These are phyloP conservation scores for Fusarium sp. DNA, from an alignment of 2,329 filamentous ascomycete species.

Conservation along the genomic window DNA sequence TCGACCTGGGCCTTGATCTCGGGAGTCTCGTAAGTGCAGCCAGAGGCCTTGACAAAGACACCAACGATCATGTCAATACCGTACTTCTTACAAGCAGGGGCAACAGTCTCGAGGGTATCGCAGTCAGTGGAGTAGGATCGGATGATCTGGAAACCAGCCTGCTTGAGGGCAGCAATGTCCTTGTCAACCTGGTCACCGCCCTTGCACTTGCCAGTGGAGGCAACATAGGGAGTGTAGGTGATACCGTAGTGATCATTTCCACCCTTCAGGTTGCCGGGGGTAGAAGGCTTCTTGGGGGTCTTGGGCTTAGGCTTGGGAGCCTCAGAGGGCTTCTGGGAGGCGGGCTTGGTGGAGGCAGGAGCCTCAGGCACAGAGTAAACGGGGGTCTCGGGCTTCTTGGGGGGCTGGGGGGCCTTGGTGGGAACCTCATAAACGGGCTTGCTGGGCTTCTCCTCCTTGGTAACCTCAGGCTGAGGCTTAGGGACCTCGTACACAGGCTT, in stretches of 20 bases:
- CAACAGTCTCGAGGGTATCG: conserved; percentile 81
- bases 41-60: conserved; percentile 81
- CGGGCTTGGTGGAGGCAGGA: conserved; percentile 26
- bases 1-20: conserved; percentile 80
- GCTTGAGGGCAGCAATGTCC: conserved; percentile 74
- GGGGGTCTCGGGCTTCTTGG: conserved; percentile 13
- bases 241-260: conserved; percentile 75
- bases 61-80: conserved; percentile 87
- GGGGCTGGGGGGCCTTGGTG: conserved; percentile 20
- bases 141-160: conserved; percentile 75
- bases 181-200: conserved; percentile 64
- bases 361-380: conserved; percentile 24
- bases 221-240: conserved; percentile 82
- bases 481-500: conserved; percentile 35
- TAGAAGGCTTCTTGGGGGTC: conserved; percentile 43
- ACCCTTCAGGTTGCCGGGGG: conserved; percentile 54
- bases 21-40: conserved; percentile 68
- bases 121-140: conserved; percentile 96
- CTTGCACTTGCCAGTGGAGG: conserved; percentile 74
- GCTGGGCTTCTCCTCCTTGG: conserved; percentile 37
- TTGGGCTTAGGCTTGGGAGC: conserved; percentile 42
- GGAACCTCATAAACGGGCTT: conserved; percentile 29
- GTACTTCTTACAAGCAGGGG: conserved; percentile 73
- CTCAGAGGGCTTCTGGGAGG: conserved; percentile 41
- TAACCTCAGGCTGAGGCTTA: conserved; percentile 35